These are phyloP conservation scores for Coprinellus micaceus DNA, from an alignment of 768 basidiomycete genomes.

Conservation along the genomic window DNA sequence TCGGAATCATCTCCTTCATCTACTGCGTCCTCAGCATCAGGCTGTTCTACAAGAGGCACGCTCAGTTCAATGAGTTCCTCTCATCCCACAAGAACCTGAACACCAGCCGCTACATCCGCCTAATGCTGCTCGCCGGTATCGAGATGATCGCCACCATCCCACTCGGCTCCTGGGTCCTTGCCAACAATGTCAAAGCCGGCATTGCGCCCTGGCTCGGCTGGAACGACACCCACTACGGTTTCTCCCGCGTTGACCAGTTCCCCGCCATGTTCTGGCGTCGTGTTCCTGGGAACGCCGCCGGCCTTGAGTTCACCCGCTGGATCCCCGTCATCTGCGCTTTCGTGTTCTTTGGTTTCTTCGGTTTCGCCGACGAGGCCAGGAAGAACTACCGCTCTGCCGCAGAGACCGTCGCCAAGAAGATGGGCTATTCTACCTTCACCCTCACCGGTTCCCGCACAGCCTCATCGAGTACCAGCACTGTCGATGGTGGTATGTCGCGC, in stretches of 20 bases:
- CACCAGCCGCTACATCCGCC: constrained; percentile 47
- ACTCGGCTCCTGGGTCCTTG: constrained; percentile 36
- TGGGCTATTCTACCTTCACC: constrained; percentile 22
- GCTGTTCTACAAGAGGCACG: constrained; percentile 37
- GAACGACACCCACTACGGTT: constrained; percentile 47
- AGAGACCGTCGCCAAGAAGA: constrained; percentile 34
- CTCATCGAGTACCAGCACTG: not conserved
- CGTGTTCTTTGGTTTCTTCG: constrained; percentile 66
- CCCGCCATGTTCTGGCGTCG: constrained; percentile 43
- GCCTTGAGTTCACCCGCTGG: constrained; percentile 49
- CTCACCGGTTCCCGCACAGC: constrained; percentile 1
- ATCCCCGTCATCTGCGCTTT: constrained; percentile 43
- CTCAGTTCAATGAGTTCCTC: constrained; percentile 42
- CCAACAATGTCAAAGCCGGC: constrained; percentile 26
- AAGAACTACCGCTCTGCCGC: constrained; percentile 45
- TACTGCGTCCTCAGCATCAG: constrained; percentile 40
- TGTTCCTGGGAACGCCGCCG: constrained; percentile 15
- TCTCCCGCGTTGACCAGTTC: constrained; percentile 40
- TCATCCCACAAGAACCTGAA: constrained; percentile 41
- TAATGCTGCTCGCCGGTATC: constrained; percentile 49
- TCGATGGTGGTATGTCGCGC: constrained; percentile 11
- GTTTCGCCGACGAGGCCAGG: constrained; percentile 57
- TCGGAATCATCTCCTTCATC: constrained; percentile 36
- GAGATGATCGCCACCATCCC: constrained; percentile 49
- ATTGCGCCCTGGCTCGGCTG: constrained; percentile 47